Evolutionary conservation across 169 alveolate genomes (phyloP).

Genomic region (Cardiosporidium cionae): DNA sequence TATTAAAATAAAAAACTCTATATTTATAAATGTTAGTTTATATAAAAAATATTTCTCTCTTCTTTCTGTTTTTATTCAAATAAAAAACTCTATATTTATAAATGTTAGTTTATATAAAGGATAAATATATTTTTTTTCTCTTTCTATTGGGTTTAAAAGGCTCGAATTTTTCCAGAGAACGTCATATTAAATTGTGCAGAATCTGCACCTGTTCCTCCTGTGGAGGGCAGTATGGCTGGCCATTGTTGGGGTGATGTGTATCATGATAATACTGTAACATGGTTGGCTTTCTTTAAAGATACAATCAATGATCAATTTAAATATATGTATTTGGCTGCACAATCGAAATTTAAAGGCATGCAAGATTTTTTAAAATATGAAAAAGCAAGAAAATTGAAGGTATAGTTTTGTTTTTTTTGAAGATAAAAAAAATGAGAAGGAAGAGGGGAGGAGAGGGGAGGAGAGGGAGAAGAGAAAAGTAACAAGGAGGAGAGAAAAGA

Average conservation of each 20-base stretch:
- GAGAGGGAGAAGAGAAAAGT: too few relatives aligned
- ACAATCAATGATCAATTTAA: constrained; percentile 80
- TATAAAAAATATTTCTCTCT: neutral
- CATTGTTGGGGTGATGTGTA: constrained; percentile 93
- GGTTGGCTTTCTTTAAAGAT: constrained; percentile 92
- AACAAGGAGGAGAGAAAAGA: too few relatives aligned
- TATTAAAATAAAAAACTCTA: neutral
- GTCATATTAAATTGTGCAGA: constrained; percentile 86
- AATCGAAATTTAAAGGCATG: constrained; percentile 88
- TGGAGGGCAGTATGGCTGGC: constrained; percentile 81
- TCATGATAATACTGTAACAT: constrained; percentile 90
- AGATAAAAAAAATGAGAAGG: too few relatives aligned
- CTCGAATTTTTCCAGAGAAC: constrained; percentile 86
- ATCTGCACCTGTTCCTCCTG: constrained; percentile 89
- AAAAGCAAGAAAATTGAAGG: constrained; percentile 85
- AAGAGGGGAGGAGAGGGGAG: too few relatives aligned
- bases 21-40: too few relatives aligned
- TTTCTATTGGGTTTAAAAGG: too few relatives aligned
- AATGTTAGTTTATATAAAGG: too few relatives aligned
- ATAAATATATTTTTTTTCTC: too few relatives aligned
- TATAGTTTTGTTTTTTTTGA: too few relatives aligned
- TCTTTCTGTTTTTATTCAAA: neutral
- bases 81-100: neutral
- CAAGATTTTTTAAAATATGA: constrained; percentile 92
- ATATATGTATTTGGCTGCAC: constrained; percentile 89